Percentiles rank a stretch among this genome's conserved stretches.
Conservation (phyloP, 805 yeast genomes). For the Saccharomyces jurei region DNA sequence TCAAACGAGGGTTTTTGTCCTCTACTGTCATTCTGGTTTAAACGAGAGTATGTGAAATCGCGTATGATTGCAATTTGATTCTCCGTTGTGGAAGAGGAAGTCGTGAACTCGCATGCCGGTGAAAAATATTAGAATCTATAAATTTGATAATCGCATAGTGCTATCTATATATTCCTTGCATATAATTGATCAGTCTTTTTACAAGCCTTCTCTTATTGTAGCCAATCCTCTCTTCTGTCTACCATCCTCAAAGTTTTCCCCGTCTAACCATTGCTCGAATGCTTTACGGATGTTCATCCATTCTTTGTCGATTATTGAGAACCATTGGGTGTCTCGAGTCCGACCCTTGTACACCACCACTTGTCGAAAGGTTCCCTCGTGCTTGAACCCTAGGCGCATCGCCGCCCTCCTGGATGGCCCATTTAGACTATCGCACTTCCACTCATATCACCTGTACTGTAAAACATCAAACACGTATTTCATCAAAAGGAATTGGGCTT, state of each 20-base stretch:
- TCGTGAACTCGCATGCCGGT: neutral
- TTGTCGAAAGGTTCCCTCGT: constrained; percentile 29
- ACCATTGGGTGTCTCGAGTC: constrained; percentile 29
- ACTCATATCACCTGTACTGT: constrained; percentile 29
- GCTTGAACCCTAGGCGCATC: constrained; percentile 26
- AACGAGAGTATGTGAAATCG: neutral
- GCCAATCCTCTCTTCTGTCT: neutral
- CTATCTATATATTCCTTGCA: neutral
- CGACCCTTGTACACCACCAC: constrained; percentile 23
- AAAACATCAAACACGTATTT: constrained; percentile 23
- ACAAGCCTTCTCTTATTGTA: neutral
- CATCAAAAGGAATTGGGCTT: constrained; percentile 26
- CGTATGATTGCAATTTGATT: neutral
- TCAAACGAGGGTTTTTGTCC: neutral
- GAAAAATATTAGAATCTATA: neutral
- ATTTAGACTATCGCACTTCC: constrained; percentile 31
- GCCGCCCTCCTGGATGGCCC: constrained; percentile 28
- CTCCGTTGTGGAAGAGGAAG: neutral
- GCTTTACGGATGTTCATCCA: constrained; percentile 21
- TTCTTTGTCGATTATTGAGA: constrained; percentile 26
- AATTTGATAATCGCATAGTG: neutral
- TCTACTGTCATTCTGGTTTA: neutral
- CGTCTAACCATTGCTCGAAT: constrained; percentile 21
- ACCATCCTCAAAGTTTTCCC: neutral
- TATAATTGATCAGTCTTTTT: neutral